Base-by-base conservation (phyloP, 202 grass and related monocot genomes). In the Elaeis oleifera region DNA sequence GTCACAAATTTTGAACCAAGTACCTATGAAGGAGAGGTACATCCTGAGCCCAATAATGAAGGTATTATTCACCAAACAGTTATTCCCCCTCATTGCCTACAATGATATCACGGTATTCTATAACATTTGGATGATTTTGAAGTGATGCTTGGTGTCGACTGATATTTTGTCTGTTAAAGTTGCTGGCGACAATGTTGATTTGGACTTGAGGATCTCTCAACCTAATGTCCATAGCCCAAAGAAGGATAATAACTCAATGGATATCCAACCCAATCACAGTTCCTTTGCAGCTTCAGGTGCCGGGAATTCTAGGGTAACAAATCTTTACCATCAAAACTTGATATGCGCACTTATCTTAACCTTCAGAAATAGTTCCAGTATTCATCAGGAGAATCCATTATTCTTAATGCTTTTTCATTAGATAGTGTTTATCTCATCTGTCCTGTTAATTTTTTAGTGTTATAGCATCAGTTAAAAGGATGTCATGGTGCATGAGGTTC, bases 151-250 rank as follows among this genome's bases (percentile, higher is more conserved):
- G 55, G 16, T 9, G 15, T n/a, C n/a, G 16, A 11, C 6, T 53
- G 5, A 18, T n/a, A 9, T 39, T 36, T 39, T 56, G 27, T 68
- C 53, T 32, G 23, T 52, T 18, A 22, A 36, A 68, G 65, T 39
- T 68, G 9, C 18, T 13, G 21, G 19, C 22, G 18, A 48, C n/a
- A 53, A 56, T 44, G 18, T 68, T 48, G 65, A 68, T 56, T 56
- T 68, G n/a, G 22, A 52, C 52, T 29, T 68, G 53, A 68, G 65
- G 15, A 68, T 68, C 55, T 68, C 65, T 68, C 65, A 68, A 56
- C 65, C 65, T 23, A 56, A 32, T 56, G 14, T 56, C n/a, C 27
- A 23, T 16, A 56, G 51, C 21, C 16, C 51, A 22, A 68, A 56
- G 13, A 56, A 2, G 27, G 25, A 22, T 56, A 19, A 28, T 44